Evolutionary conservation across 148 eudicot genomes (phyloP).

Genomic region (Heliamphora exappendiculata): DNA sequence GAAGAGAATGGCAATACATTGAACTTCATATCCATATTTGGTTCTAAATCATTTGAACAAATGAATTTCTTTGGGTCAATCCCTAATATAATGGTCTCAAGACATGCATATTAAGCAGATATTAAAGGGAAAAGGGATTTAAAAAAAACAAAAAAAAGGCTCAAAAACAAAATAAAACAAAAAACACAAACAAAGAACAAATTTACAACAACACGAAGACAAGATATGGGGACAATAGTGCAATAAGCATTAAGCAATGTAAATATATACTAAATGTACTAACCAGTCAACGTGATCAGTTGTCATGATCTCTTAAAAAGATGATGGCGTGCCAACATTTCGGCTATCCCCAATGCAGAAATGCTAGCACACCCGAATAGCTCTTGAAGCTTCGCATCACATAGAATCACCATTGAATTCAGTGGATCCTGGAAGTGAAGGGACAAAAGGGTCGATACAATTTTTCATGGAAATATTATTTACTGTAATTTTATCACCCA

Average conservation of each 20-base stretch:
- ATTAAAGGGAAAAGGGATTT: not conserved
- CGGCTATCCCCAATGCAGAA: constrained; percentile 50
- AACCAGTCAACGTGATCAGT: constrained; percentile 34
- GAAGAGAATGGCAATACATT: not conserved
- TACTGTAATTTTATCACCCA: not conserved
- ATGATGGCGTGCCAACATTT: constrained; percentile 62
- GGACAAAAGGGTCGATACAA: not conserved
- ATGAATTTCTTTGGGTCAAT: not conserved
- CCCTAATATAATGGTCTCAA: not conserved
- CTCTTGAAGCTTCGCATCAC: constrained; percentile 75
- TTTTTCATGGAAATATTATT: not conserved
- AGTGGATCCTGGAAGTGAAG: constrained; percentile 47
- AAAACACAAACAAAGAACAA: no score
- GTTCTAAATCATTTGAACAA: not conserved
- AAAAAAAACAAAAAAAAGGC: not conserved
- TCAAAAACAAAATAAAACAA: not conserved
- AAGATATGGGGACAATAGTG: not conserved
- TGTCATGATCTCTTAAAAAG: constrained; percentile 52
- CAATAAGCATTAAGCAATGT: not conserved
- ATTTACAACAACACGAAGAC: no score
- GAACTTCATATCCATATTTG: not conserved
- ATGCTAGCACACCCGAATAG: constrained; percentile 69
- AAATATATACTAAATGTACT: constrained; percentile 11
- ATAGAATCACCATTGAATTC: constrained; percentile 38
- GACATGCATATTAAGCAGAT: not conserved